Conservation (phyloP, 2,329 filamentous ascomycete species). For the Fusarium anthophilum region DNA sequence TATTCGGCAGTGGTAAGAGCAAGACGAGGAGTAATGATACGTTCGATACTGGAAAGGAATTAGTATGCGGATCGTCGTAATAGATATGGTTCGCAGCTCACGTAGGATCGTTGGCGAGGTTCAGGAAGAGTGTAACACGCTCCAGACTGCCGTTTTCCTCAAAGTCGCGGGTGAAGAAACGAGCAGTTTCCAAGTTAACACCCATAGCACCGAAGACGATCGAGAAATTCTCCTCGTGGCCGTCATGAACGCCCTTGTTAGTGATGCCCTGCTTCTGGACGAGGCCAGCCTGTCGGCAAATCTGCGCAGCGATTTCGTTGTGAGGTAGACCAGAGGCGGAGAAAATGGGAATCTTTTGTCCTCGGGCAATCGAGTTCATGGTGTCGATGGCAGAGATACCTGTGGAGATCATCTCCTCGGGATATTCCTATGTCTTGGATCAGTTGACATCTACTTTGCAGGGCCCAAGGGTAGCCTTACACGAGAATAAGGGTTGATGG, state of each 20-base stretch:
- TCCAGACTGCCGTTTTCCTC: constrained; percentile 99
- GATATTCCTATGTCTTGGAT: constrained; percentile 76
- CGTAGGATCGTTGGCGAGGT: constrained; percentile 99
- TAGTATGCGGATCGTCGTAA: neutral
- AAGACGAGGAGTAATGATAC: constrained; percentile 99
- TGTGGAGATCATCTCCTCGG: constrained; percentile 99
- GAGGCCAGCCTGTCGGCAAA: constrained; percentile 95
- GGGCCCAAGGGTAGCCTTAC: constrained; percentile 59
- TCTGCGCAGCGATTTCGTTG: constrained; percentile 99
- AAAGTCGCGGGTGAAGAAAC: constrained; percentile 98
- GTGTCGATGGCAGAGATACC: constrained; percentile 99
- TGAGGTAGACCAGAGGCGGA: constrained; percentile 97
- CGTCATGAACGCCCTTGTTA: constrained; percentile 95
- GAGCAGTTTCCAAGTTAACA: constrained; percentile 98
- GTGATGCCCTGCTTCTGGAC: constrained; percentile 81
- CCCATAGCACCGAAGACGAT: constrained; percentile 99
- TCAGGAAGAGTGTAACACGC: constrained; percentile 96
- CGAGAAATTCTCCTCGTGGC: constrained; percentile 98
- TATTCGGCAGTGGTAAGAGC: constrained; percentile 98
- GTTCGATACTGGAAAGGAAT: constrained; percentile 79
- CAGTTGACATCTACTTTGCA: neutral
- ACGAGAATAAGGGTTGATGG: constrained; percentile 97
- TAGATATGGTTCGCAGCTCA: constrained; percentile 58
- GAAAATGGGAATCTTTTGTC: constrained; percentile 99
- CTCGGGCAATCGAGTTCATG: constrained; percentile 97